phyloP scores from a whole-genome alignment of 1,284 basidiomycete species.

The Fistulinella staudtii region DNA sequence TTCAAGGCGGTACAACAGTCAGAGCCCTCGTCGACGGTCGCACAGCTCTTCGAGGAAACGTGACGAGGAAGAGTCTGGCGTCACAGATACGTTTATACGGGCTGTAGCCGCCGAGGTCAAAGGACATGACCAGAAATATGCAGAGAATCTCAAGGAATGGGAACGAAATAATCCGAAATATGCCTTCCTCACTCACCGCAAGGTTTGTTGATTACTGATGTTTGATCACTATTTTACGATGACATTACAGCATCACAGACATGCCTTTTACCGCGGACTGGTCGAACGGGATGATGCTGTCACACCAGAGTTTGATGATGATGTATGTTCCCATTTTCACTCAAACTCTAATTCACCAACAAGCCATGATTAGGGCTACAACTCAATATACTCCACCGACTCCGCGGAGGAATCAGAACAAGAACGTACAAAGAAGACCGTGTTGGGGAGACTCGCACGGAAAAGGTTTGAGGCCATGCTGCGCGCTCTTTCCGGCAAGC shows the following conservation, averaged over 20 bases:
- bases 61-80: constrained; percentile 49
- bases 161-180: constrained; percentile 83
- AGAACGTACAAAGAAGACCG: constrained; percentile 69
- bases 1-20: constrained; percentile 35
- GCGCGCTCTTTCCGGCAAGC: constrained; percentile 76
- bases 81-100: constrained; percentile 78
- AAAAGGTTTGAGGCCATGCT: constrained; percentile 89
- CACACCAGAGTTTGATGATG: constrained; percentile 79
- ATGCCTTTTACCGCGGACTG: constrained; percentile 77
- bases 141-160: constrained; percentile 68
- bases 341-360: constrained; percentile 4
- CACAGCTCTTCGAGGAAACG: constrained; percentile 36
- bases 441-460: constrained; percentile 73
- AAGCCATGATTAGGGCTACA: constrained; percentile 67
- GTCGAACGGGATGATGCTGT: constrained; percentile 59
- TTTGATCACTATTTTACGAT: constrained; percentile 10
- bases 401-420: constrained; percentile 92
- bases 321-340: constrained; percentile 45
- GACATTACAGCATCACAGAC: constrained; percentile 64
- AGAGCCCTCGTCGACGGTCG: constrained; percentile 43
- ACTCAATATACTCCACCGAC: constrained; percentile 91
- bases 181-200: constrained; percentile 67
- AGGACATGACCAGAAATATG: constrained; percentile 77
- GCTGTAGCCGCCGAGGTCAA: constrained; percentile 83
- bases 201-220: constrained; percentile 39